These are phyloP conservation scores for Zizania latifolia DNA, from an alignment of 176 grass and related monocot genomes.

Conservation along the genomic window DNA sequence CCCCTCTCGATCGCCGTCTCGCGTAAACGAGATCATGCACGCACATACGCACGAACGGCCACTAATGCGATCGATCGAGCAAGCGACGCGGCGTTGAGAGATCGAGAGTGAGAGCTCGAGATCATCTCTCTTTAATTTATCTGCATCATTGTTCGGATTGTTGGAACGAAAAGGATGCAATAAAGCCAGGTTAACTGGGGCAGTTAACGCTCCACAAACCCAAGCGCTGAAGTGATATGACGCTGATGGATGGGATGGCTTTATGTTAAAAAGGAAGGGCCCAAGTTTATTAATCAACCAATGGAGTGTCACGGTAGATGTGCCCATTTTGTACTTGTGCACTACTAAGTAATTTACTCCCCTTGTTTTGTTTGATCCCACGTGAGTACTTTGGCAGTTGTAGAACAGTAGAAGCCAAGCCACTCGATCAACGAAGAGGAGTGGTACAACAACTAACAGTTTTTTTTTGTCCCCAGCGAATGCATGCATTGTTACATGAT, in stretches of 20 bases:
- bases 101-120: too few species aligned
- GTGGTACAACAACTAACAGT: background rate
- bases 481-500: conserved; percentile 33
- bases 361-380: background rate
- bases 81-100: background rate
- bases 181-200: too few species aligned
- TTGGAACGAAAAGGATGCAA: background rate
- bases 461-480: background rate
- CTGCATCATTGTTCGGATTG: too few species aligned
- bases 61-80: background rate
- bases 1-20: background rate
- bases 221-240: conserved; percentile 10
- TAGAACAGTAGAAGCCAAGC: too few species aligned
- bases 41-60: background rate
- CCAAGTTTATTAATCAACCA: background rate
- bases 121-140: too few species aligned
- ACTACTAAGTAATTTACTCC: background rate
- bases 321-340: background rate
- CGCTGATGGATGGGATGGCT: too few species aligned
- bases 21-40: background rate
- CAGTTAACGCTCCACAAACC: conserved; percentile 38
- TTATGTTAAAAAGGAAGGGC: background rate
- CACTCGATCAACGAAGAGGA: too few species aligned
- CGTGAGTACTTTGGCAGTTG: background rate
- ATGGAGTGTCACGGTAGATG: background rate